A percentile compares a stretch with the other conserved stretches of the same genome.
These are phyloP conservation scores for Ephemerocybe angulata DNA, from an alignment of 768 basidiomycete genomes.

Conservation along the genomic window DNA sequence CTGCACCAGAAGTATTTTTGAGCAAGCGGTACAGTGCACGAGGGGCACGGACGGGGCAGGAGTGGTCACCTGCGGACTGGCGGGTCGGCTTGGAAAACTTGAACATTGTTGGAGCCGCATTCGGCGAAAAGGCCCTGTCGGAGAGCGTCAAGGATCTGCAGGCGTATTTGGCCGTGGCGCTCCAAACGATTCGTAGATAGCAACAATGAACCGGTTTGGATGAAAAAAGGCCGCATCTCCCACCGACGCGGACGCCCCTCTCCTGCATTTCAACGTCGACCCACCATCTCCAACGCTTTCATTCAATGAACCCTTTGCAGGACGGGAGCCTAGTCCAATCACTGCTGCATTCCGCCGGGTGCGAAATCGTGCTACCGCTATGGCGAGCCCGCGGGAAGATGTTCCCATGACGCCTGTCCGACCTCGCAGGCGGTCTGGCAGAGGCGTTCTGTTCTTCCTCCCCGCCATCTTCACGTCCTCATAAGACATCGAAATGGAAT, in stretches of 20 bases:
- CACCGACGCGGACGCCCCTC: constrained; percentile 43
- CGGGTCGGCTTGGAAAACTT: constrained; percentile 46
- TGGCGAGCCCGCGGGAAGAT: constrained; percentile 40
- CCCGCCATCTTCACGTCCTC: constrained; percentile 69
- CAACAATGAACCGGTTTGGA: constrained; percentile 1
- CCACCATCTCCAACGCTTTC: constrained; percentile 56
- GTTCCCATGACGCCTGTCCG: constrained; percentile 47
- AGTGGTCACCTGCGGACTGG: constrained; percentile 75
- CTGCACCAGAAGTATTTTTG: constrained; percentile 49
- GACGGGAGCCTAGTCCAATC: constrained; percentile 42
- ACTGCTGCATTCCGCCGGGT: constrained; percentile 53
- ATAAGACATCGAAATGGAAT: constrained; percentile 43
- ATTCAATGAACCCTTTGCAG: constrained; percentile 41
- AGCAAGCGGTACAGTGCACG: constrained; percentile 40
- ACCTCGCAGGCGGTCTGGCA: constrained; percentile 44
- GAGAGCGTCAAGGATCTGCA: constrained; percentile 48
- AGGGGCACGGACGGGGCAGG: constrained; percentile 65
- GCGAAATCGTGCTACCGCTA: constrained; percentile 51
- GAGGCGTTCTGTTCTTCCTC: constrained; percentile 75
- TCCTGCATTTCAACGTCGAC: constrained; percentile 59
- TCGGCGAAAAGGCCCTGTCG: constrained; percentile 50
- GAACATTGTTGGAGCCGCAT: constrained; percentile 43
- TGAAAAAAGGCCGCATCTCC: constrained; percentile 24
- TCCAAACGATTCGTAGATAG: constrained; percentile 1
- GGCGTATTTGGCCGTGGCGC: constrained; percentile 36